A percentile compares a stretch with the other conserved stretches of the same genome.
phyloP scores from a whole-genome alignment of 331 rosid species.

The Saraca asoca region DNA sequence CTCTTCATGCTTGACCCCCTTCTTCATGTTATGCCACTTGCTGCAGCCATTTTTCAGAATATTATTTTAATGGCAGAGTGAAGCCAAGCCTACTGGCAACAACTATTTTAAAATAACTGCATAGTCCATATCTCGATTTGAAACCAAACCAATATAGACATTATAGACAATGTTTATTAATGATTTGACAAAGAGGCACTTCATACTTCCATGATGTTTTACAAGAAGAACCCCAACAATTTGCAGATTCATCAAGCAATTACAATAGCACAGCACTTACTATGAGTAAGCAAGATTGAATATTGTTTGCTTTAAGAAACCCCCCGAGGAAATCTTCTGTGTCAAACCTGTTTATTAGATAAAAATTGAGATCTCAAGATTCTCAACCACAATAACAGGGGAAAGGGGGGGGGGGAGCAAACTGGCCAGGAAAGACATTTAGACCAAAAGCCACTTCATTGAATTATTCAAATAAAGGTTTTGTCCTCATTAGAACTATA shows the following conservation, averaged over 20 bases:
- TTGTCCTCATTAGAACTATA: slow-evolving; percentile 17
- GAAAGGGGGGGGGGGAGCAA: slow-evolving; percentile 4
- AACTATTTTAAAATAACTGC: slow-evolving; percentile 9
- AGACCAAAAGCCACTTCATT: slow-evolving; percentile 1
- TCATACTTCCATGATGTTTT: slow-evolving; percentile 14
- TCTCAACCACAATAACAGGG: neutral
- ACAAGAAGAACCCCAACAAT: slow-evolving; percentile 13
- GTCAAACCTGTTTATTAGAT: slow-evolving; percentile 64
- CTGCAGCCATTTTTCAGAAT: slow-evolving; percentile 48
- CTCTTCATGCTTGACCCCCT: slow-evolving; percentile 53
- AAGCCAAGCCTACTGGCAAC: slow-evolving; percentile 7
- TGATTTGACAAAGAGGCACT: neutral
- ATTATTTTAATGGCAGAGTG: slow-evolving; percentile 23
- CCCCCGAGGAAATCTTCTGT: slow-evolving; percentile 77
- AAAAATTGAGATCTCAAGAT: slow-evolving; percentile 11
- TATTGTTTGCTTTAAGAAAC: slow-evolving; percentile 63
- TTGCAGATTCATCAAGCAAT: neutral
- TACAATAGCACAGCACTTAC: slow-evolving; percentile 54
- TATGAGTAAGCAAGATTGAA: slow-evolving; percentile 77
- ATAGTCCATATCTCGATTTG: too few relatives aligned
- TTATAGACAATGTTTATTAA: too few relatives aligned
- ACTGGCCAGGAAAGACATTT: neutral
- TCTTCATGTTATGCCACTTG: slow-evolving; percentile 71
- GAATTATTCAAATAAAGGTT: slow-evolving; percentile 27
- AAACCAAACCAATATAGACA: too few relatives aligned